Evolutionary conservation across 768 basidiomycete genomes (phyloP), one percentile per base, ranked within the genome.

Genomic region (Boletus rex-veris): DNA sequence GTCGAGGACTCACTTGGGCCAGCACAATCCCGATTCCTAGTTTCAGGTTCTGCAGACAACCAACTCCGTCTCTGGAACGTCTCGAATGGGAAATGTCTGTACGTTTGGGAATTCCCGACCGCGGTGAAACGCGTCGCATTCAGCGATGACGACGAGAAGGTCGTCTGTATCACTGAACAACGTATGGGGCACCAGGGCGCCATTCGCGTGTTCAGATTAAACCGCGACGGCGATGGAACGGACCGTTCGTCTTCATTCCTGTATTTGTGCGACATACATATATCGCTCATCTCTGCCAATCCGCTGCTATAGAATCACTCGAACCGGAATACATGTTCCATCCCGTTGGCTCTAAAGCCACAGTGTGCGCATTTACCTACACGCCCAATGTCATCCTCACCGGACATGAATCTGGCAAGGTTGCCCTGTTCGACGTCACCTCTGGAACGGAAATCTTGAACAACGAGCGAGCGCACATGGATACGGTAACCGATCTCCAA

Each of bases 41-140:
- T 98, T 21, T 89, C 95, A 7, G 96, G 96, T 10, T 83, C 95
- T 3, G 96, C 97, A 15, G 96, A 99, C 72, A 99, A 98, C 71
- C 81, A 84, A 39, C 81, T 99, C 71, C 84, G 87, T 57, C 78
- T 99, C 9, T 99, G 96, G 97, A 78, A 80, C 43, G 90, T 98
- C 30, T 75, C 82, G 46, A 88, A 86, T 5, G 97, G 96, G 54
- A 92, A 97, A 73, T 94, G 92, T 66, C 77, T 99, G 28, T 91
- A 86, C 69, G 87, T 82, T 4, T 99, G 97, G 97, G 96, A 98
- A 71, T 98, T 97, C 79, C 90, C 91, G 35, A 98, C 96, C 0
- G 97, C 97, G 5, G 91, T 99, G 62, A 98, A 98, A 79, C 80
- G 96, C 42, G 96, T 98, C 21, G 82, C 85, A 7, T 98, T 96